Base-by-base conservation (phyloP, 208 protist species). In the Trypanosoma theileri region DNA sequence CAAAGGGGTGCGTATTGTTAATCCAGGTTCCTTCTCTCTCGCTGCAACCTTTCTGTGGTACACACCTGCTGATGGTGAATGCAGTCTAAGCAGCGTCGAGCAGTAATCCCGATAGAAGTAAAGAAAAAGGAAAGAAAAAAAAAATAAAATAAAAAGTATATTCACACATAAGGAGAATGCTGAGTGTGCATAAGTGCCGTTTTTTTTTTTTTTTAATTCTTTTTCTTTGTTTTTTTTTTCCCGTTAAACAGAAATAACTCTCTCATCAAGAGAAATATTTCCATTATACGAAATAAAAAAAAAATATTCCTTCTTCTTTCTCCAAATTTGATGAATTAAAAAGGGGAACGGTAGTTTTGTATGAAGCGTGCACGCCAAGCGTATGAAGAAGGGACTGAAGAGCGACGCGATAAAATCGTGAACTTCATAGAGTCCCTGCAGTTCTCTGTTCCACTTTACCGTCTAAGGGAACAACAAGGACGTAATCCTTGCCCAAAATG, bases 11-110 rank as follows among this genome's bases (percentile, higher is more conserved):
- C 86, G 85, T 63, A 78, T 93, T 22, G 65, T 96, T 28, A 96
- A 96, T 70, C 91, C 91, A 28, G 88, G 91, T 22, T 91, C 86
- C 11, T 96, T 96, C 68, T 70, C 84, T 2, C 81, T 87, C 13
- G 84, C 55, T 54, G 61, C 77, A 19, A 93, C 88, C 10, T 96
- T 96, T 76, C 58, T 96, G 48, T 96, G 91, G 89, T 94, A 96
- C 71, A 96, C 91, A 0, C 91, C 86, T 53, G 66, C 81, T 7
- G 91, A 96, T 69, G 85, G 85, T 26, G 88, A 93, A 71, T 94
- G 86, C 61, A 86, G 77, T 59, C 77, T 96, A 9, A 96, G 79
- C 71, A 90, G 72, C 40, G 58, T 96, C 12, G 84, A 91, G 17
- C 79, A 53, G 53, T 46, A 63, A 44, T 62, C 2, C 40, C 19